These are phyloP conservation scores for Trichoderma breve DNA, from an alignment of 2,329 filamentous ascomycete species.

Conservation along the genomic window DNA sequence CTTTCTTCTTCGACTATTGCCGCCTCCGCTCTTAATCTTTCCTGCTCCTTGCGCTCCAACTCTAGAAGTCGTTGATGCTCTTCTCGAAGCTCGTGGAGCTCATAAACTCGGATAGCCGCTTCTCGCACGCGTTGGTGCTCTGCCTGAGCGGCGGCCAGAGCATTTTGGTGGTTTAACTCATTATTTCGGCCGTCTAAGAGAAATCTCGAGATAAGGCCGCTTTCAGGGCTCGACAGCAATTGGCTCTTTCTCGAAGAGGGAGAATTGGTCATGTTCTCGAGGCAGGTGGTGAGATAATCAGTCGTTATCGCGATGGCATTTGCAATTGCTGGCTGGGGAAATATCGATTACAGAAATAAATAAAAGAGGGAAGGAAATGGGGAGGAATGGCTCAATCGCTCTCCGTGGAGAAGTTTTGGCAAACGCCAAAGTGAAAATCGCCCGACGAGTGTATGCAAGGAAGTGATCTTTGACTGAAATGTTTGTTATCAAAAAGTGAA, in stretches of 20 bases:
- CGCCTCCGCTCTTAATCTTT: conserved; percentile 46
- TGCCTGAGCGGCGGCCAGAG: conserved; percentile 62
- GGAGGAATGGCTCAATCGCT: neutral
- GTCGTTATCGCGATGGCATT: conserved; percentile 17
- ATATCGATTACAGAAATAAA: neutral
- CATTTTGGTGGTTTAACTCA: conserved; percentile 61
- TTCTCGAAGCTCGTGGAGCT: conserved; percentile 47
- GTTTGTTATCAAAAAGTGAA: conserved; percentile 9
- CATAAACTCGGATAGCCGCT: conserved; percentile 47
- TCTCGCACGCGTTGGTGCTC: conserved; percentile 65
- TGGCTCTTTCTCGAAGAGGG: conserved; percentile 41
- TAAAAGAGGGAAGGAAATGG: neutral
- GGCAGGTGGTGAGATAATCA: neutral
- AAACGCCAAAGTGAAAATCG: neutral
- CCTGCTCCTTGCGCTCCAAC: conserved; percentile 46
- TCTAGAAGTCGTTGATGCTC: conserved; percentile 44
- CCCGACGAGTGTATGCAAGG: neutral
- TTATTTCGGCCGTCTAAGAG: conserved; percentile 62
- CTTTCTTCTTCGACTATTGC: conserved; percentile 47
- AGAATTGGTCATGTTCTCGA: conserved; percentile 42
- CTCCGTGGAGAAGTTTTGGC: neutral
- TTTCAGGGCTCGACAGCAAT: conserved; percentile 42
- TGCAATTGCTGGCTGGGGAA: neutral
- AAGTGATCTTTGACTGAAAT: neutral
- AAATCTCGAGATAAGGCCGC: conserved; percentile 55